Base-by-base conservation (phyloP, 2,329 filamentous ascomycete species). In the Cadophora gregata region DNA sequence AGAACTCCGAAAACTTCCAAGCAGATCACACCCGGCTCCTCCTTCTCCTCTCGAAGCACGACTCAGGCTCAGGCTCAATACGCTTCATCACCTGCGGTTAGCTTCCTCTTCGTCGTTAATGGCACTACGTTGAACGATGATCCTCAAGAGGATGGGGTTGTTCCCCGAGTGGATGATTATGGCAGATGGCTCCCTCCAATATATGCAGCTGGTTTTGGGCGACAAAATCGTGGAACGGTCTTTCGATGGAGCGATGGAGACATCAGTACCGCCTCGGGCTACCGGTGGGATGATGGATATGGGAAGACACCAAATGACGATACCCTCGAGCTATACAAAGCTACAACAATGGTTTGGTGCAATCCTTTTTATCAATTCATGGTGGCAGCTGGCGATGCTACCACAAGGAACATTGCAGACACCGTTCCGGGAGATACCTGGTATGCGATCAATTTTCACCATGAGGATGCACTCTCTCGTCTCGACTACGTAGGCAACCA, bases 51-150 rank as follows among this genome's bases (percentile, higher is more conserved):
- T 14, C 27, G 21, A 19, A 24, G n/a, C 38, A 9, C 45, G 27
- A 3, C 24, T 16, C 16, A 50, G 47, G 3, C 24, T 16, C 16
- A 50, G 47, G 12, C 19, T 16, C 2, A 45, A 31, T 6, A 8
- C 10, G 27, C n/a, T 21, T 1, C 27, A 29, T 48, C 55, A n/a
- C 50, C 63, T 36, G 51, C 68, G 19, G n/a, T 47, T 12, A 78
- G 78, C 47, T 76, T 83, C 42, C 73, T 77, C 25, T 77, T 77
- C 5, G 77, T 80, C 69, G 78, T 79, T 50, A 77, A 81, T 42
- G 80, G 81, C 10, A 75, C 83, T 5, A 75, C 80, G 3, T 72
- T 79, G 8, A 73, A 77, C 42, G 79, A 75, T 2, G 67, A 74
- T n/a, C 60, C 66, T 2, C 31, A 69, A 1, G 53, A 53, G 2